Evolutionary conservation across 1,139 yeast genomes (phyloP).

Genomic region (Yamadazyma blattariae): DNA sequence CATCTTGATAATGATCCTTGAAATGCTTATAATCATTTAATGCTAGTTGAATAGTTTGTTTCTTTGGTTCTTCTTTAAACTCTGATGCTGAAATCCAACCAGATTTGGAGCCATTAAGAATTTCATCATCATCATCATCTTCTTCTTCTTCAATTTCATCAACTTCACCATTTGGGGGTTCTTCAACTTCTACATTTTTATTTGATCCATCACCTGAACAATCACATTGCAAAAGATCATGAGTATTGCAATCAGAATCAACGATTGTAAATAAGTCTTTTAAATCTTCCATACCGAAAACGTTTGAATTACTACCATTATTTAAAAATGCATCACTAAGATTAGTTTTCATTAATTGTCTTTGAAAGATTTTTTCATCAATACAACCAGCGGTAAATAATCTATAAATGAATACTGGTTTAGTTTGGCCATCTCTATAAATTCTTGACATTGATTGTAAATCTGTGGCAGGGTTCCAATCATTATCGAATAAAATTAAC

Average conservation of each 20-base stretch:
- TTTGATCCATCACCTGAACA: constrained; percentile 53
- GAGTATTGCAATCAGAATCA: constrained; percentile 68
- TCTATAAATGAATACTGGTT: constrained; percentile 79
- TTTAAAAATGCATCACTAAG: constrained; percentile 78
- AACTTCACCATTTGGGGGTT: not conserved
- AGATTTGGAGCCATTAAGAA: not conserved
- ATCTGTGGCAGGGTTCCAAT: constrained; percentile 94
- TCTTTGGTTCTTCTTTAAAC: constrained; percentile 32
- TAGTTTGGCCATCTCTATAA: constrained; percentile 87
- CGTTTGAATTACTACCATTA: constrained; percentile 37
- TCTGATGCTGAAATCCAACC: constrained; percentile 57
- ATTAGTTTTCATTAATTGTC: constrained; percentile 86
- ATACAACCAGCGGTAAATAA: constrained; percentile 84
- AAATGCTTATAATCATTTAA: constrained; percentile 61
- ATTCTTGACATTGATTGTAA: constrained; percentile 95
- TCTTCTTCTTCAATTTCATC: not conserved
- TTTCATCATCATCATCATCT: not conserved
- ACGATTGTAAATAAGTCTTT: constrained; percentile 68
- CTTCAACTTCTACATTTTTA: not conserved
- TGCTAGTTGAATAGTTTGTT: constrained; percentile 51
- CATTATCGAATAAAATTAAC: constrained; percentile 79
- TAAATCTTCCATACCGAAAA: constrained; percentile 63
- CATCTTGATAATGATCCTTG: constrained; percentile 9
- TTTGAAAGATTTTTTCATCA: constrained; percentile 90
- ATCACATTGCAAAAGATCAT: constrained; percentile 73